phyloP scores from a whole-genome alignment of 192 early-diverging fungal species.

The Podila minutissima region DNA sequence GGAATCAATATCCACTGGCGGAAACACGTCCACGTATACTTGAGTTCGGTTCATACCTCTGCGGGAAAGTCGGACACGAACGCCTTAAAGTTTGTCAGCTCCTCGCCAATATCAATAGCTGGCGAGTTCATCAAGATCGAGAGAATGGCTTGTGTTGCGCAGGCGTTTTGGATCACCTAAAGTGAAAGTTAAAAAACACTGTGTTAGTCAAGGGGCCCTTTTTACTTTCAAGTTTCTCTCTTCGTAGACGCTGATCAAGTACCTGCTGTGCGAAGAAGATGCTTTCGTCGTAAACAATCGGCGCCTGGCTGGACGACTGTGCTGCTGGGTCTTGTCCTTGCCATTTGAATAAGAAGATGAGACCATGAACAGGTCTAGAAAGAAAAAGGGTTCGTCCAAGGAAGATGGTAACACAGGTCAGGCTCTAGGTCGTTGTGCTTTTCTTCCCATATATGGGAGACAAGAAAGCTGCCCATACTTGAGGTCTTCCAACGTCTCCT shows the following conservation, averaged over 20 bases:
- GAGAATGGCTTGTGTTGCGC: conserved; percentile 88
- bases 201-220: no score
- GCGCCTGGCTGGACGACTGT: conserved; percentile 24
- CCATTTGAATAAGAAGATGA: conserved; percentile 90
- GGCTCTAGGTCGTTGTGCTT: background rate
- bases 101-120: conserved; percentile 76
- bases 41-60: conserved; percentile 55
- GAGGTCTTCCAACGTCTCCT: conserved; percentile 64
- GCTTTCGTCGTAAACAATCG: conserved; percentile 46
- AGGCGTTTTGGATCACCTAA: conserved; percentile 85
- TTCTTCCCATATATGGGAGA: background rate
- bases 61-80: conserved; percentile 78
- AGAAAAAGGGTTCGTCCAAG: background rate
- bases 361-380: conserved; percentile 73
- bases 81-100: conserved; percentile 71
- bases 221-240: background rate
- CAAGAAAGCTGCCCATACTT: conserved; percentile 53
- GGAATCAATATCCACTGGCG: background rate
- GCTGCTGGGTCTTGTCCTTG: conserved; percentile 54
- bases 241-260: background rate
- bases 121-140: conserved; percentile 76
- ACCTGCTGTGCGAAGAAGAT: conserved; percentile 80
- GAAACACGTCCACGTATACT: background rate
- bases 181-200: background rate
- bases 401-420: background rate